Evolutionary conservation across 23 red algal genomes (phyloP).

Genomic region (Gracilaria domingensis): DNA sequence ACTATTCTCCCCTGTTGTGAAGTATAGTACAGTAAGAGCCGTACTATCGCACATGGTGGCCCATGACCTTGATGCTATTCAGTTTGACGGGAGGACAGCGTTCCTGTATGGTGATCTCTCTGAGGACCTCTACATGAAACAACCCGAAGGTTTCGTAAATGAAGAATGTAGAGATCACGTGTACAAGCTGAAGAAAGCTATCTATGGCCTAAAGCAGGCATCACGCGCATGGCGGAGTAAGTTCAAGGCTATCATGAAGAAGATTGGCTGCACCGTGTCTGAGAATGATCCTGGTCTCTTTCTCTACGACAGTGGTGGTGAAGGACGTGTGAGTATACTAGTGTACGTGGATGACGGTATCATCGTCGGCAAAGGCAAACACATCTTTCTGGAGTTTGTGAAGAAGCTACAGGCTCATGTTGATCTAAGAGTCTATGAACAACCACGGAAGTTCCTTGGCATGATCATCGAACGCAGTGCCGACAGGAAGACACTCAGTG

Average conservation of each 20-base stretch:
- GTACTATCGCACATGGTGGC: background rate
- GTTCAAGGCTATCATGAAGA: background rate
- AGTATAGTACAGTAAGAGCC: background rate
- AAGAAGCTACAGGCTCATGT: background rate
- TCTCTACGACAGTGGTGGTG: too few relatives aligned
- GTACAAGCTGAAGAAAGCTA: background rate
- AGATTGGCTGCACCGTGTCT: background rate
- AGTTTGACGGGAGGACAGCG: conserved; percentile 9
- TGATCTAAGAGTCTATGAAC: background rate
- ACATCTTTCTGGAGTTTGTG: background rate
- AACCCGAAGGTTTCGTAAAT: conserved; percentile 1
- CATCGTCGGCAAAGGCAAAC: background rate
- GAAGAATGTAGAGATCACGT: background rate
- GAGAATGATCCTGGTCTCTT: background rate
- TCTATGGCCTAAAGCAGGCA: conserved; percentile 30
- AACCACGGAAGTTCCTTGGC: background rate
- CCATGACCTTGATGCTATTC: background rate
- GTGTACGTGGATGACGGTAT: conserved; percentile 4
- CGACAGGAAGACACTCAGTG: background rate
- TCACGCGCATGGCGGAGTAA: background rate
- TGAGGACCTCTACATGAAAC: conserved; percentile 23
- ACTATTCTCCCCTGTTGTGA: background rate
- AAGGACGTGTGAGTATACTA: background rate
- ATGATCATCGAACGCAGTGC: background rate
- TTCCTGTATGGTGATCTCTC: conserved; percentile 1